phyloP scores from a whole-genome alignment of 2,329 filamentous ascomycete species.

The Diaporthe citriasiana region DNA sequence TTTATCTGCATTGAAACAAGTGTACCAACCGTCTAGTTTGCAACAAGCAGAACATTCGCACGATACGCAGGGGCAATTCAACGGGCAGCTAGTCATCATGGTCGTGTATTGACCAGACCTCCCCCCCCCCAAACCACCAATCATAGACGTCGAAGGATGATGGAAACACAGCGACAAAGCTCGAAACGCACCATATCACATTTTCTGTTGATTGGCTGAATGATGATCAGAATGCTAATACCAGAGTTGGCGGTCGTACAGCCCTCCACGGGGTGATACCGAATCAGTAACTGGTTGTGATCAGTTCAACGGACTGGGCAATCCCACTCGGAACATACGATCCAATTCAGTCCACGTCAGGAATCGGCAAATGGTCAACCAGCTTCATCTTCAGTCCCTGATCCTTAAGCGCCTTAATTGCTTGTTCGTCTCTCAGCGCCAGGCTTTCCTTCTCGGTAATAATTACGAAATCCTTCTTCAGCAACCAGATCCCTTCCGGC shows the following conservation, averaged over 20 bases:
- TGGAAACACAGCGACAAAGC: not conserved
- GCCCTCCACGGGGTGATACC: not conserved
- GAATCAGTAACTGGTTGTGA: not conserved
- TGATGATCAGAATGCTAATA: not conserved
- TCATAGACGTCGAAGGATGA: not conserved
- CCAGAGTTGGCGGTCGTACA: not conserved
- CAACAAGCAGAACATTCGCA: not conserved
- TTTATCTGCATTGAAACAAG: not conserved
- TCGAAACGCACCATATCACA: not conserved
- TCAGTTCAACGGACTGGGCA: not conserved
- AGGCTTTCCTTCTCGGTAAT: slow-evolving; percentile 79
- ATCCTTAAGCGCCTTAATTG: slow-evolving; percentile 75
- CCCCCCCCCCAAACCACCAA: too few species aligned
- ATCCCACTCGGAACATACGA: not conserved
- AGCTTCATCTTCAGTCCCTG: slow-evolving; percentile 79
- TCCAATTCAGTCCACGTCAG: slow-evolving; percentile 67
- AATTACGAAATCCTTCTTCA: slow-evolving; percentile 84
- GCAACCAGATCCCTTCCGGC: slow-evolving; percentile 71
- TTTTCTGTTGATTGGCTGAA: not conserved
- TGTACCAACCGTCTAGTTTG: not conserved
- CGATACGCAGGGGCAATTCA: not conserved
- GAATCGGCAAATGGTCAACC: slow-evolving; percentile 82
- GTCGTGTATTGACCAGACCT: not conserved
- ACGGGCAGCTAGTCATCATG: not conserved
- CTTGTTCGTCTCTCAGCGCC: slow-evolving; percentile 73